These are phyloP conservation scores for Zygosaccharomyces kombuchaensis DNA, from an alignment of 805 yeast species.

Conservation along the genomic window DNA sequence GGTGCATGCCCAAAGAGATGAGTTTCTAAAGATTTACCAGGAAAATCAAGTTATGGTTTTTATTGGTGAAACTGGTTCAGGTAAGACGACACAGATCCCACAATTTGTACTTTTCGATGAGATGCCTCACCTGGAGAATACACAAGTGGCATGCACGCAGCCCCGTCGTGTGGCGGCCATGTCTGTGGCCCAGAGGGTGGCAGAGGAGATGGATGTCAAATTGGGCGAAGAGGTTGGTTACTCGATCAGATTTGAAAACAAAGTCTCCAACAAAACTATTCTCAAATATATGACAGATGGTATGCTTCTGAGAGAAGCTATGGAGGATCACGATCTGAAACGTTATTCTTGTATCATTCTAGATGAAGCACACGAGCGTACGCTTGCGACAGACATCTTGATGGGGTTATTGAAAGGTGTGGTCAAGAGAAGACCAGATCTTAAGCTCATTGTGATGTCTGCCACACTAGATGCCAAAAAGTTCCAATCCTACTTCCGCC, in stretches of 20 bases:
- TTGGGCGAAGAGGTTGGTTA: slow-evolving; percentile 96
- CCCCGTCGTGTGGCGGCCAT: slow-evolving; percentile 99
- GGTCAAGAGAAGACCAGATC: slow-evolving; percentile 72
- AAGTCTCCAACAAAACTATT: slow-evolving; percentile 72
- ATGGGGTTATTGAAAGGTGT: slow-evolving; percentile 93
- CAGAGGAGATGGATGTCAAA: slow-evolving; percentile 92
- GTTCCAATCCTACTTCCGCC: slow-evolving; percentile 82
- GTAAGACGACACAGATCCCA: slow-evolving; percentile 97
- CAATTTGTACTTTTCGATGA: slow-evolving; percentile 90
- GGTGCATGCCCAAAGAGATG: slow-evolving; percentile 88
- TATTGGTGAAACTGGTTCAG: slow-evolving; percentile 99
- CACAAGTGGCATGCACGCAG: slow-evolving; percentile 90
- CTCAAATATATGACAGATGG: slow-evolving; percentile 98
- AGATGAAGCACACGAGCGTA: slow-evolving; percentile 98
- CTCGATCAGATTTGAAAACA: slow-evolving; percentile 89
- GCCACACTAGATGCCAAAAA: slow-evolving; percentile 97
- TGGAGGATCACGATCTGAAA: slow-evolving; percentile 84
- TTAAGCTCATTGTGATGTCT: slow-evolving; percentile 92
- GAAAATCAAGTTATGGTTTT: slow-evolving; percentile 91
- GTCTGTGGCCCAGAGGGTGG: slow-evolving; percentile 97
- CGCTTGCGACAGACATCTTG: slow-evolving; percentile 90
- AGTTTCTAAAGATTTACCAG: slow-evolving; percentile 81
- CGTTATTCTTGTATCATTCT: slow-evolving; percentile 85
- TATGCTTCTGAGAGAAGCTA: slow-evolving; percentile 94
- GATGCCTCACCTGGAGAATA: slow-evolving; percentile 78